A percentile compares a stretch with the other conserved stretches of the same genome.
Conservation (phyloP, 768 basidiomycete species). For the Trametes villosa region DNA sequence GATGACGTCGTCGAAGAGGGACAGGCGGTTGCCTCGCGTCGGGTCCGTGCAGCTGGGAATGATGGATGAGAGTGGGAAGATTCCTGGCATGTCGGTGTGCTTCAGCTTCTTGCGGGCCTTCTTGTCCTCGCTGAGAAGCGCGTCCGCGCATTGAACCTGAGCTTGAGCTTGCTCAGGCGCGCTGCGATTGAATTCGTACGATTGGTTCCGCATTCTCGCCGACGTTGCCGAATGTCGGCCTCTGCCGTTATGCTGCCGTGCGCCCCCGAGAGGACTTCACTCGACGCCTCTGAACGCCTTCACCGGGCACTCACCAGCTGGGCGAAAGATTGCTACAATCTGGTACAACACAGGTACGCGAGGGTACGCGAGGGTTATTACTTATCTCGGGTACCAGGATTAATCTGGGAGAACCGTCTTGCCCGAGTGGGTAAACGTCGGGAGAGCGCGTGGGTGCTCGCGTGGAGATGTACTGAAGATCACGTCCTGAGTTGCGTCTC, state of each 20-base stretch:
- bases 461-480: neutral
- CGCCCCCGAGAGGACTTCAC: no score
- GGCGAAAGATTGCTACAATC: neutral
- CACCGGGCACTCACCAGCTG: no score
- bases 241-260: no score
- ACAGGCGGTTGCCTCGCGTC: conserved; percentile 1
- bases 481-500: neutral
- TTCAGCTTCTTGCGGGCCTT: neutral
- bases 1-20: conserved; percentile 11
- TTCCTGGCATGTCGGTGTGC: neutral
- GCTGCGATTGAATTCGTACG: no score
- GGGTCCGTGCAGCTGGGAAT: neutral
- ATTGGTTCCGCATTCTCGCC: no score
- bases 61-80: conserved; percentile 8
- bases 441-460: conserved; percentile 2
- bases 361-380: neutral
- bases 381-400: neutral
- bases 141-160: no score
- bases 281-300: no score
- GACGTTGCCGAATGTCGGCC: no score
- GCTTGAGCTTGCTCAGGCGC: no score
- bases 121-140: neutral
- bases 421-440: conserved; percentile 11
- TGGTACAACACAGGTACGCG: neutral
- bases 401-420: conserved; percentile 5